A percentile compares a stretch with the other conserved stretches of the same genome.
Conservation (phyloP, 1,284 basidiomycete species). For the Rugiboletus extremiorientalis region DNA sequence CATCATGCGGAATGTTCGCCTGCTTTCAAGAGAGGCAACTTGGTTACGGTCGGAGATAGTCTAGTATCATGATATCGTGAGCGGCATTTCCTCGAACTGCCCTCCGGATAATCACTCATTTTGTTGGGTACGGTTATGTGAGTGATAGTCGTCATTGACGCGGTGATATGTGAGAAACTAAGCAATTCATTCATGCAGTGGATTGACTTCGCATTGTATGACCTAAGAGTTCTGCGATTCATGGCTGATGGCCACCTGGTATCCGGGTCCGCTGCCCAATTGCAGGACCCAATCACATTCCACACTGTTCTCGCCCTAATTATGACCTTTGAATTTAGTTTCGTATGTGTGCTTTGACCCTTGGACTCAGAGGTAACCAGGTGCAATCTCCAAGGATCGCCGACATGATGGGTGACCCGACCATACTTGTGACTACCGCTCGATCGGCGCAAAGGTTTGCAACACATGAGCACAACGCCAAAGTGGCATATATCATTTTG, state of each 20-base stretch:
- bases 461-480: slow-evolving; percentile 57
- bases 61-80: slow-evolving; percentile 67
- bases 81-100: slow-evolving; percentile 28
- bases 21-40: slow-evolving; percentile 57
- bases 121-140: slow-evolving; percentile 24
- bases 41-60: slow-evolving; percentile 69
- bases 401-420: slow-evolving; percentile 48
- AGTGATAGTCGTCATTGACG: slow-evolving; percentile 4
- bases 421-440: background rate
- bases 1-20: slow-evolving; percentile 70
- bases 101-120: slow-evolving; percentile 7
- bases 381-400: slow-evolving; percentile 63
- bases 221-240: background rate
- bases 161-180: background rate
- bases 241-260: slow-evolving; percentile 47
- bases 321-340: slow-evolving; percentile 55
- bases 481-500: slow-evolving; percentile 64
- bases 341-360: slow-evolving; percentile 42
- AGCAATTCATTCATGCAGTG: slow-evolving; percentile 39
- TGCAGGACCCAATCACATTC: slow-evolving; percentile 69
- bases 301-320: slow-evolving; percentile 64
- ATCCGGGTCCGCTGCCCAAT: slow-evolving; percentile 54
- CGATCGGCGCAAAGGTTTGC: slow-evolving; percentile 42
- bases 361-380: background rate
- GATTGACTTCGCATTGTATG: slow-evolving; percentile 61